phyloP scores from a whole-genome alignment of 148 eudicot genomes.

The Diospyros lotus region DNA sequence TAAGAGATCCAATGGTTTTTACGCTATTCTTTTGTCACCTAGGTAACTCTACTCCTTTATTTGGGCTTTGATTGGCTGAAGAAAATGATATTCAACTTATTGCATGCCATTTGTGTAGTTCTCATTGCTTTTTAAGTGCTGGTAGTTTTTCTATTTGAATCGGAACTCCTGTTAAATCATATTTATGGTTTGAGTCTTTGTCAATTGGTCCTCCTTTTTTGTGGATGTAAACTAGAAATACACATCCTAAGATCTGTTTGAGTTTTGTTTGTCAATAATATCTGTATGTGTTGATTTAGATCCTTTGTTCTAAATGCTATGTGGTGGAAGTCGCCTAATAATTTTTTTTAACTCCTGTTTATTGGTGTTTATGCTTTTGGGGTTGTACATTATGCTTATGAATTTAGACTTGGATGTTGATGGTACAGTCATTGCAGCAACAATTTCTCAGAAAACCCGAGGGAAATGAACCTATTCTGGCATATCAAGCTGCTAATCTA shows the following conservation, averaged over 20 bases:
- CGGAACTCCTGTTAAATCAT: not conserved
- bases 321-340: not conserved
- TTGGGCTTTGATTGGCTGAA: no score
- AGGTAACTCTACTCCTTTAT: no score
- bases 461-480: conserved; percentile 60
- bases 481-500: conserved; percentile 57
- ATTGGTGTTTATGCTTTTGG: not conserved
- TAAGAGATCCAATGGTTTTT: no score
- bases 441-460: conserved; percentile 67
- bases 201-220: not conserved
- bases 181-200: conserved; percentile 4
- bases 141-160: not conserved
- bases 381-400: not conserved
- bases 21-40: no score
- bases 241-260: not conserved
- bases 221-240: not conserved
- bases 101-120: not conserved
- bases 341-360: not conserved
- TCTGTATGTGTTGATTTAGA: not conserved
- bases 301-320: not conserved
- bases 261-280: not conserved
- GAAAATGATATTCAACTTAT: no score
- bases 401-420: conserved; percentile 3
- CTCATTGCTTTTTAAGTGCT: not conserved
- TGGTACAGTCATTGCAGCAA: conserved; percentile 63